Base-by-base conservation (phyloP, 208 protist genomes). In the Leishmania guyanensis region DNA sequence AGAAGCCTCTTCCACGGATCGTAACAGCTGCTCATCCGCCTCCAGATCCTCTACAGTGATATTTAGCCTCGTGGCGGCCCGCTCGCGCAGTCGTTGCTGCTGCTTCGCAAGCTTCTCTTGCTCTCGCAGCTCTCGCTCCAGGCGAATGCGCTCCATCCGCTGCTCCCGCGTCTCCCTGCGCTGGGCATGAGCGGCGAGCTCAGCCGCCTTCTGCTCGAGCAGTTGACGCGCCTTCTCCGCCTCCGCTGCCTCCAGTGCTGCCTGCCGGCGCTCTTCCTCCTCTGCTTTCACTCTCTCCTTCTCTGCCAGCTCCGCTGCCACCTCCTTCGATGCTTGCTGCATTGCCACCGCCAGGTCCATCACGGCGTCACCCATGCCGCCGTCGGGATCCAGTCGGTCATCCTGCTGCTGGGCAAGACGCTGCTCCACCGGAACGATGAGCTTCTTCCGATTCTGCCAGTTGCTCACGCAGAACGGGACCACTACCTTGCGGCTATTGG, bases 391-490 rank as follows among this genome's bases (percentile, higher is more conserved):
- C 2, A 62, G 20, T 16, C 83, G 84, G 26, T 69, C 81, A n/a
- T 90, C 85, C 39, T 84, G 78, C 79, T 92, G 88, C 74, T 95
- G 91, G 20, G 89, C 89, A 1, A 94, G 77, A 20, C 91, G 90
- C 84, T 95, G 86, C 79, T 95, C 90, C n/a, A 97, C 83, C 2
- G 93, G 88, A 17, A 97, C 88, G 65, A 97, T 85, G 5, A 95
- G 76, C 54, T 95, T 95, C 75, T 94, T 94, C 75, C 92, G 92
- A 72, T 97, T 97, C 58, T 88, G 90, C 93, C 93, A 95, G 85
- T 87, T 92, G 76, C 87, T 90, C 56, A 95, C 87, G 46, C 87
- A 90, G 72, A 94, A 94, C 5, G 93, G 93, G 26, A 96, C 93
- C 0, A 84, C 80, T 0, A 93, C 86, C 39, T 80, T 84, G 48